phyloP scores from a whole-genome alignment of 1,284 basidiomycete genomes.

The Phellopilus nigrolimitatus region DNA sequence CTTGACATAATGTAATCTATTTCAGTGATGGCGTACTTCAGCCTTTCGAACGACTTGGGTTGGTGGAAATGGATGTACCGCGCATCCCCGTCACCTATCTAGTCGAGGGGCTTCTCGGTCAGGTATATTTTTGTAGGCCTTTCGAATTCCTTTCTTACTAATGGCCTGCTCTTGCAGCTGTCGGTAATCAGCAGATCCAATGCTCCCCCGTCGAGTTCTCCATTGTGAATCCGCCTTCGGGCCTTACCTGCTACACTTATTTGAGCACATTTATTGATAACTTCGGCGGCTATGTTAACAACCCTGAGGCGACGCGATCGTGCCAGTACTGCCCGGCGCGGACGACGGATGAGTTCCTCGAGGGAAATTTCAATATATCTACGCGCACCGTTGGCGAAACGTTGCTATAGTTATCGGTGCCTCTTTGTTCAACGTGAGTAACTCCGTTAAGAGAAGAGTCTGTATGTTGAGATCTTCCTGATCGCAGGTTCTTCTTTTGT shows the following conservation, averaged over 20 bases:
- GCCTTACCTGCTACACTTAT: constrained; percentile 59
- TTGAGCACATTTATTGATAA: constrained; percentile 49
- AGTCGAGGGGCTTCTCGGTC: constrained; percentile 51
- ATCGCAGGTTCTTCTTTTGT: constrained; percentile 7
- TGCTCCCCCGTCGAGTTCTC: constrained; percentile 43
- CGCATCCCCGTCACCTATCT: constrained; percentile 70
- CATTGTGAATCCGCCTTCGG: constrained; percentile 52
- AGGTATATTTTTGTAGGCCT: too few relatives aligned
- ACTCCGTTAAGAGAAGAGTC: too few relatives aligned
- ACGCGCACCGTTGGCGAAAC: constrained; percentile 23
- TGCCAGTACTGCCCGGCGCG: constrained; percentile 35
- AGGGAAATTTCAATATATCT: constrained; percentile 30
- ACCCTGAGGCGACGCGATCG: constrained; percentile 38
- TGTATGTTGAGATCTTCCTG: too few relatives aligned
- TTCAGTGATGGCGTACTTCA: constrained; percentile 60
- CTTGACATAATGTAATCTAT: too few relatives aligned
- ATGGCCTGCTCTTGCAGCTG: constrained; percentile 23
- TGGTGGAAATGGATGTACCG: constrained; percentile 87
- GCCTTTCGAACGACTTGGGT: constrained; percentile 56
- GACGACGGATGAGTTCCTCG: constrained; percentile 17
- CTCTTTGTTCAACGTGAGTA: constrained; percentile 18
- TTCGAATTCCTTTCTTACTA: background rate
- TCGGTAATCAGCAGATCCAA: constrained; percentile 39
- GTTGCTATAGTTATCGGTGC: constrained; percentile 15
- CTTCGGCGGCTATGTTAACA: constrained; percentile 63